Evolutionary conservation across 768 basidiomycete species (phyloP).

Genomic region (Collybiopsis confluens): DNA sequence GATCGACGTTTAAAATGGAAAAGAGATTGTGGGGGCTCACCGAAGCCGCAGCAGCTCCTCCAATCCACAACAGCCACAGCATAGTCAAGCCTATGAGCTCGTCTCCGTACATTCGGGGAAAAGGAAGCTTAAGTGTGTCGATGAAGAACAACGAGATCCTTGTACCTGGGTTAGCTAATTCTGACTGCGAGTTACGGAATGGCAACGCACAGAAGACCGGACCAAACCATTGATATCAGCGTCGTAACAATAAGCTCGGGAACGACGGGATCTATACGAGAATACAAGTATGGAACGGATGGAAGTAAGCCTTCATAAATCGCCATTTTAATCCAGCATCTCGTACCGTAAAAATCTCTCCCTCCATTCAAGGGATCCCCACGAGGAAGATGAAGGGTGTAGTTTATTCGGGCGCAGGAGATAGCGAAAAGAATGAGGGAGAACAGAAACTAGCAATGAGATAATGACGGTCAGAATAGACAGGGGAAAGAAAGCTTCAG

Average conservation of each 20-base stretch:
- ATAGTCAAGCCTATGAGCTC: constrained; percentile 58
- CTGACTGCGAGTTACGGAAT: neutral
- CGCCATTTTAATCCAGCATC: neutral
- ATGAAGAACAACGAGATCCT: constrained; percentile 43
- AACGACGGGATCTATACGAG: constrained; percentile 56
- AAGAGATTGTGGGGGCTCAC: constrained; percentile 32
- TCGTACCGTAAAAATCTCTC: constrained; percentile 53
- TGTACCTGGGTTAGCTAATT: too few relatives aligned
- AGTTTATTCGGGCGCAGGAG: constrained; percentile 56
- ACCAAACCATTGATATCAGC: constrained; percentile 61
- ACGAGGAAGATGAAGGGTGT: constrained; percentile 54
- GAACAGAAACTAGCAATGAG: constrained; percentile 49
- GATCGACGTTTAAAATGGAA: neutral
- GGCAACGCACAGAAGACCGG: constrained; percentile 55
- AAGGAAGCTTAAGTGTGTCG: constrained; percentile 54
- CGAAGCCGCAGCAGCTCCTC: constrained; percentile 63
- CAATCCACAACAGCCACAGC: constrained; percentile 73
- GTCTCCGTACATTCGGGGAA: constrained; percentile 49
- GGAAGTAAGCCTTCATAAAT: too few relatives aligned
- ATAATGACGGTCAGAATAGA: too few relatives aligned
- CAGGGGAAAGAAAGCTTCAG: neutral
- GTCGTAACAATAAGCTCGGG: constrained; percentile 64
- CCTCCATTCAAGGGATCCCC: constrained; percentile 57
- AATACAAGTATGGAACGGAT: too few relatives aligned
- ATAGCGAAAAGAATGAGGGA: constrained; percentile 56